Evolutionary conservation across 2,329 filamentous ascomycete genomes (phyloP), one percentile per base, ranked within the genome.

Genomic region (Phaeosphaeriaceae sp.): DNA sequence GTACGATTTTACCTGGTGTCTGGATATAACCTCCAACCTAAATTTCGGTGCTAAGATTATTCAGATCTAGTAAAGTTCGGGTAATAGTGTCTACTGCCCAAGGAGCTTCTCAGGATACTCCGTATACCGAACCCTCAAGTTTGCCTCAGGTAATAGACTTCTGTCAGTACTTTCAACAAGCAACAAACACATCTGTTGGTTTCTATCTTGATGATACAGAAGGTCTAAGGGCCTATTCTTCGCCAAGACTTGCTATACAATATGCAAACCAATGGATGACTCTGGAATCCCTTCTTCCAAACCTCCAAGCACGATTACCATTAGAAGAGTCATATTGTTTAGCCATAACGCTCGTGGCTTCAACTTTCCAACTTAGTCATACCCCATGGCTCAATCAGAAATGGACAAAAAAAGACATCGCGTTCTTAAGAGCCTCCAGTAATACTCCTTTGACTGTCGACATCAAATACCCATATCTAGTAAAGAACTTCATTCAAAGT

Each of bases 271-370:
- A 21, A 38, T 21, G 35, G 13, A 11, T 15, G 20, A 38, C n/a
- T 28, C 35, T 38, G 18, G 35, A 38, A 38, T 16, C 35, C 35
- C 35, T 38, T 38, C 18, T 38, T 16, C 35, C 35, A n/a, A 21
- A 23, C n/a, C 18, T 38, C 13, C 35, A 38, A 38, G 18, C n/a
- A 38, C 15, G 18, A 15, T 17, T 38, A 38, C 35, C 35, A 16
- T 38, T 38, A 18, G 35, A 38, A 6, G 35, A 6, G 13, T 38
- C 18, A 7, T 38, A 38, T 21, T 38, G 35, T 21, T 18, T 38
- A 38, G 35, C 35, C 18, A 38, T 38, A 38, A 38, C 35, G n/a
- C 35, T 38, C 16, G 35, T 38, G 35, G 16, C 35, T 38, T 38
- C 35, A 17, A 18, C 18, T 2, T 38, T 38, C 18, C 35, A 38